Evolutionary conservation across 345 rosid genomes (phyloP).

Genomic region (Erodium maritimum): DNA sequence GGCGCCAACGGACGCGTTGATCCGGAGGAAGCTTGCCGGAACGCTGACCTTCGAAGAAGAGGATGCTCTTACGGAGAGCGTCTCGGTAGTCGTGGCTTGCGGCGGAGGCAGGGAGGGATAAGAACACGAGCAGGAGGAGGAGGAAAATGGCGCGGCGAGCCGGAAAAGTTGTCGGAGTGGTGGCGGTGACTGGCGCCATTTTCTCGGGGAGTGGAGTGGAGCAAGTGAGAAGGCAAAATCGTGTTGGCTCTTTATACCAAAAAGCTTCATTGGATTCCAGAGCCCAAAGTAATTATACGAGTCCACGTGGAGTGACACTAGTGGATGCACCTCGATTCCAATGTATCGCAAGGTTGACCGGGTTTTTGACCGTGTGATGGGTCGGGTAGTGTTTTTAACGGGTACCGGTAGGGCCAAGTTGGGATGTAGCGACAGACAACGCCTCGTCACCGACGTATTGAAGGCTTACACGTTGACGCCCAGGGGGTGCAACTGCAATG

Average conservation of each 20-base stretch:
- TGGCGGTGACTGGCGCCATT: conserved; percentile 66
- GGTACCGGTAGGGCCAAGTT: conserved; percentile 5
- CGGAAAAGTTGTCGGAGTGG: conserved; percentile 14
- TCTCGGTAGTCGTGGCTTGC: conserved; percentile 55
- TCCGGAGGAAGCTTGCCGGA: conserved; percentile 73
- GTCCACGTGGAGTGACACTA: conserved; percentile 39
- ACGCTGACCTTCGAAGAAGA: conserved; percentile 94
- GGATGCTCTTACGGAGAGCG: conserved; percentile 78
- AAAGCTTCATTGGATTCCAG: conserved; percentile 68
- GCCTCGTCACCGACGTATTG: conserved; percentile 17
- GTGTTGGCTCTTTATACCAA: conserved; percentile 33
- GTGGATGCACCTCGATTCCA: conserved; percentile 23
- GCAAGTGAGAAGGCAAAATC: conserved; percentile 8
- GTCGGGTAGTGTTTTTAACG: neutral
- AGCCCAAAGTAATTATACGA: conserved; percentile 9
- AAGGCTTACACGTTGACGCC: conserved; percentile 23
- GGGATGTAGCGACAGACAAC: conserved; percentile 2
- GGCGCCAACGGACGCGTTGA: conserved; percentile 75
- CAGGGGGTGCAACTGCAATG: too few species aligned
- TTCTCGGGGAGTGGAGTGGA: conserved; percentile 1
- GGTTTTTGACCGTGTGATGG: neutral
- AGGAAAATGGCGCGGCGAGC: conserved; percentile 14
- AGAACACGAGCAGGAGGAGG: conserved; percentile 21
- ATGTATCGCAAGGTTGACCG: conserved; percentile 20
- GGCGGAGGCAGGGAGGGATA: conserved; percentile 14